Evolutionary conservation across 768 basidiomycete genomes (phyloP).

Genomic region (Paxillus ammoniavirescens): DNA sequence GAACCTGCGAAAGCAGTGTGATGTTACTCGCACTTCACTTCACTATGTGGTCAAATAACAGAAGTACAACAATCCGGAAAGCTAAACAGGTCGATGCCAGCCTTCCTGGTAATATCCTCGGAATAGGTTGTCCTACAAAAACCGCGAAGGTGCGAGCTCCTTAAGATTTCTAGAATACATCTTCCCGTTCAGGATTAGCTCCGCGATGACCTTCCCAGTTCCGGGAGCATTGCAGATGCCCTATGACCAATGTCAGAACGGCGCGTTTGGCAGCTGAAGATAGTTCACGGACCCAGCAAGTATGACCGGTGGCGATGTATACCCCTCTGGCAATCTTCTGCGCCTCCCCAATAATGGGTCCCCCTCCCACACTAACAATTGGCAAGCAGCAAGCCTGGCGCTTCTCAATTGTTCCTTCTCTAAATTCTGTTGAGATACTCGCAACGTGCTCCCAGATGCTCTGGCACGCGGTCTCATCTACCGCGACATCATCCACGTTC

Average conservation of each 20-base stretch:
- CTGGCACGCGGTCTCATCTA: slow-evolving; percentile 56
- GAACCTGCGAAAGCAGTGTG: no score
- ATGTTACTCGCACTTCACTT: no score
- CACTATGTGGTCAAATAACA: no score
- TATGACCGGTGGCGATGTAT: slow-evolving; percentile 75
- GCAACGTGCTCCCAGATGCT: slow-evolving; percentile 53
- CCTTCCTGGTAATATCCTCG: background rate
- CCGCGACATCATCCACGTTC: slow-evolving; percentile 68
- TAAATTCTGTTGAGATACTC: slow-evolving; percentile 58
- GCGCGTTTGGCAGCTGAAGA: background rate
- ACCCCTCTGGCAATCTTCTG: slow-evolving; percentile 55
- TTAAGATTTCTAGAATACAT: slow-evolving; percentile 54
- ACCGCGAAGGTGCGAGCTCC: slow-evolving; percentile 42
- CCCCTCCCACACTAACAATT: slow-evolving; percentile 48
- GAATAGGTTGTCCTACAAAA: slow-evolving; percentile 23
- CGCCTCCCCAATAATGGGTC: slow-evolving; percentile 73
- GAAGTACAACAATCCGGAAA: no score
- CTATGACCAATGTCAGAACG: slow-evolving; percentile 32
- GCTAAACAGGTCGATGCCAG: no score
- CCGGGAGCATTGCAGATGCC: slow-evolving; percentile 84
- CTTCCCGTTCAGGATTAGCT: slow-evolving; percentile 68
- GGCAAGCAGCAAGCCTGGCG: slow-evolving; percentile 82
- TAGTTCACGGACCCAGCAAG: slow-evolving; percentile 61
- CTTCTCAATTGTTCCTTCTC: slow-evolving; percentile 49
- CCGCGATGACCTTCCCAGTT: slow-evolving; percentile 70